Evolutionary conservation across 2,329 filamentous ascomycete genomes (phyloP), one percentile per base, ranked within the genome.

Genomic region (Tolypocladium nubicola): DNA sequence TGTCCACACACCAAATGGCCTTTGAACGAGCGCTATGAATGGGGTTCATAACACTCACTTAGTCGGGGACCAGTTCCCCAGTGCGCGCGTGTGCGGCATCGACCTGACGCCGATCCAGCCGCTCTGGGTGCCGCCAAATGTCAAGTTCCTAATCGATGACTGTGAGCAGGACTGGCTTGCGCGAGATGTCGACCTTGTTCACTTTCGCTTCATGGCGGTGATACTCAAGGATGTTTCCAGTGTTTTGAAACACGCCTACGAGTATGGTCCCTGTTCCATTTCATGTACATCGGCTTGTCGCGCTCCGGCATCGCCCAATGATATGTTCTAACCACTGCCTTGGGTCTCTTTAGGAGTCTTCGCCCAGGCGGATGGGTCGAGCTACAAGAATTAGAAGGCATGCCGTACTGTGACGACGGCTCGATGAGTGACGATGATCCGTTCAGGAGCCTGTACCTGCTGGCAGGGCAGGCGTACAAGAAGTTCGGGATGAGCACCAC

Each of bases 291-390:
- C 35, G 3, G 35, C 35, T 14, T 14, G 2, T 37, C 11, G 4
- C 35, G 11, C 5, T 6, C 37, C 37, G 37, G 37, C 37, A 38
- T 16, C 5, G 37, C 5, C 37, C 13, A 38, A 16, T 2, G 13
- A 38, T 16, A 5, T 38, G 14, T 38, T 5, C 37, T 38, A 16
- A 38, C 37, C 37, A 13, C 6, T 6, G 3, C 37, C 37, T 50
- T 49, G 40, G 13, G 26, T 21, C 49, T 52, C 14, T 9, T n/a
- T 43, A 59, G 56, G 37, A 58, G 57, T 56, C 62, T 75, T 1
- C 66, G 67, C 38, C 75, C 76, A 1, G 75, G 76, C 41, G 75
- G 75, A 53, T 76, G 73, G 68, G 64, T 78, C 30, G 75, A 78
- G 62, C 65, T 75, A 19, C 69, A 73, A 43, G 74, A 76, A 41